phyloP scores from a whole-genome alignment of 202 grass and related monocot genomes.

The Bolboschoenoplectus hybrid region DNA sequence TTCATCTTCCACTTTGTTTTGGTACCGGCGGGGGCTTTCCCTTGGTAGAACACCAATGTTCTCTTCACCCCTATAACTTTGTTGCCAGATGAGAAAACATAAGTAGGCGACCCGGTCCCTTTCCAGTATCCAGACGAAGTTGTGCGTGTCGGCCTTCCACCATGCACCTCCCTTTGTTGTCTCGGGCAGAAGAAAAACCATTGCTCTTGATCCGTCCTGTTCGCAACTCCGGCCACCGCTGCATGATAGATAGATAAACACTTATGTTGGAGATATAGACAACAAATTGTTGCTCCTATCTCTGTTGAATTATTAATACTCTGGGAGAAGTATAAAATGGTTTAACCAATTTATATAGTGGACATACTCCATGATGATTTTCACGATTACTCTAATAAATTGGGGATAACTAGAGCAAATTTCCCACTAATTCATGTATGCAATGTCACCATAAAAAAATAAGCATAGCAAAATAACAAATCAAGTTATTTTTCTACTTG shows the following conservation, averaged over 20 bases:
- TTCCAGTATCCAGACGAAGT: conserved; percentile 71
- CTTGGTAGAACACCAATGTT: conserved; percentile 73
- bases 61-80: conserved; percentile 59
- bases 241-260: conserved; percentile 13
- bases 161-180: conserved; percentile 57
- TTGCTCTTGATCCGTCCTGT: conserved; percentile 52
- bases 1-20: conserved; percentile 74
- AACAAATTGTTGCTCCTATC: not conserved
- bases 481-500: conserved; percentile 3
- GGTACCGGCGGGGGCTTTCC: conserved; percentile 47
- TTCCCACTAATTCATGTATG: not conserved
- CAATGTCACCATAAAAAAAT: not conserved
- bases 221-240: conserved; percentile 58
- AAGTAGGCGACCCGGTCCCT: conserved; percentile 56
- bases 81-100: conserved; percentile 51
- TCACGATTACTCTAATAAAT: not conserved
- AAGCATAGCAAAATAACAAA: not conserved
- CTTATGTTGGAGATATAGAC: not conserved
- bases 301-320: not conserved
- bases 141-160: conserved; percentile 61
- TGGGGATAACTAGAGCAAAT: not conserved
- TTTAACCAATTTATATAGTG: not conserved
- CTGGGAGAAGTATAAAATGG: not conserved
- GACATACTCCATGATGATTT: not conserved
- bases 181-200: conserved; percentile 75